These are phyloP conservation scores for Penicillium sp. DNA, from an alignment of 2,329 filamentous ascomycete genomes.

Conservation along the genomic window DNA sequence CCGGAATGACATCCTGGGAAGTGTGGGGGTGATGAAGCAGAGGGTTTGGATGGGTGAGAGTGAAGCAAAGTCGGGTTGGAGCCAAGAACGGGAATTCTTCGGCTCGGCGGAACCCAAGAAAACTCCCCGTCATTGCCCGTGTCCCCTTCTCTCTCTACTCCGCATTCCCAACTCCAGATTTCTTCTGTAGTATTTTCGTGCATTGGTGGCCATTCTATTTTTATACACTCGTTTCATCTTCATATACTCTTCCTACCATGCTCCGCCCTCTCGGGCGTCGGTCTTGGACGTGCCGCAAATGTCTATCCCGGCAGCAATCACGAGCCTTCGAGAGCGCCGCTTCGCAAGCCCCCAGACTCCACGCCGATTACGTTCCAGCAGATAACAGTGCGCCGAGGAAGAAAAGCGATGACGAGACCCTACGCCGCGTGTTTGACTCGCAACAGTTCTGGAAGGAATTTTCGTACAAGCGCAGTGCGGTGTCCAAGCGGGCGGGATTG, in stretches of 20 bases:
- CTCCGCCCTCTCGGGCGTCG: constrained; percentile 34
- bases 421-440: constrained; percentile 85
- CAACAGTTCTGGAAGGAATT: constrained; percentile 71
- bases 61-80: constrained; percentile 35
- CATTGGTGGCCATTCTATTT: constrained; percentile 7
- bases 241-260: constrained; percentile 21
- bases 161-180: constrained; percentile 15
- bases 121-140: constrained; percentile 40
- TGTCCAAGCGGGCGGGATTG: constrained; percentile 65
- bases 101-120: constrained; percentile 32
- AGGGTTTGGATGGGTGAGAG: constrained; percentile 26
- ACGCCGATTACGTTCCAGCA: constrained; percentile 34
- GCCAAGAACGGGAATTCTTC: constrained; percentile 35
- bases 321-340: constrained; percentile 40
- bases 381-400: constrained; percentile 32
- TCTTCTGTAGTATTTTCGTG: not conserved
- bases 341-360: constrained; percentile 31
- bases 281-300: constrained; percentile 49
- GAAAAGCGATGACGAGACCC: constrained; percentile 67
- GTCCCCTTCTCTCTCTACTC: constrained; percentile 18
- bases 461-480: constrained; percentile 50
- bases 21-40: constrained; percentile 26
- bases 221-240: constrained; percentile 8
- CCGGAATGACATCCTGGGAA: constrained; percentile 45
- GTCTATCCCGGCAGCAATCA: constrained; percentile 35